These are phyloP conservation scores for Sporothrix sp. DNA, from an alignment of 2,329 filamentous ascomycete species.

Conservation along the genomic window DNA sequence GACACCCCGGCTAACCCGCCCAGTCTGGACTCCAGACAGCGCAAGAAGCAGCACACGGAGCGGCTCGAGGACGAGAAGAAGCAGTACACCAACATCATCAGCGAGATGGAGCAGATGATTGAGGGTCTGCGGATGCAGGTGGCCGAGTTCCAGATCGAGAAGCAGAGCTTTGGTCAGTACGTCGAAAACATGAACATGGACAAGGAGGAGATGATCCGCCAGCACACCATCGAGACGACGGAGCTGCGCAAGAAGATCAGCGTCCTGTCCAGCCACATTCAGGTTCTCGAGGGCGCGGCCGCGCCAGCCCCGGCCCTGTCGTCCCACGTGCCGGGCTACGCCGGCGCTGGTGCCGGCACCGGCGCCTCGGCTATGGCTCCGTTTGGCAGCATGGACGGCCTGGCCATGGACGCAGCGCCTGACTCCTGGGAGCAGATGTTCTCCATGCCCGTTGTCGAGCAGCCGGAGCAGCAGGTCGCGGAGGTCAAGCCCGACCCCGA, in stretches of 20 bases:
- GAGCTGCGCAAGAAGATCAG: conserved; percentile 88
- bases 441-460: conserved; percentile 52
- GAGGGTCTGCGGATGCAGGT: conserved; percentile 57
- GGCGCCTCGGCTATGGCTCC: conserved; percentile 34
- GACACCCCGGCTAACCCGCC: conserved; percentile 5
- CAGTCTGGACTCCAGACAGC: conserved; percentile 89
- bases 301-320: conserved; percentile 27
- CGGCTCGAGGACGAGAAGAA: conserved; percentile 96
- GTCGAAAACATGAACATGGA: conserved; percentile 70
- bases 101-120: conserved; percentile 69
- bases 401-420: conserved; percentile 59
- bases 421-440: conserved; percentile 71
- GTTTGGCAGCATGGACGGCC: conserved; percentile 73
- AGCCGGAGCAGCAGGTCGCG: conserved; percentile 23
- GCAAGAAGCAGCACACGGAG: conserved; percentile 97
- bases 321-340: conserved; percentile 39
- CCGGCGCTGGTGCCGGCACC: conserved; percentile 8
- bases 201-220: conserved; percentile 83
- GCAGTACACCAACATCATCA: conserved; percentile 67
- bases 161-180: conserved; percentile 64
- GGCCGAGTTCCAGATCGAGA: conserved; percentile 61
- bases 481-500: conserved; percentile 49
- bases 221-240: conserved; percentile 80
- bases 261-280: conserved; percentile 64
- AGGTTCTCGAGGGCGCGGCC: conserved; percentile 57